These are phyloP conservation scores for Sarocladium strictum DNA, from an alignment of 2,329 filamentous ascomycete species.

Conservation along the genomic window DNA sequence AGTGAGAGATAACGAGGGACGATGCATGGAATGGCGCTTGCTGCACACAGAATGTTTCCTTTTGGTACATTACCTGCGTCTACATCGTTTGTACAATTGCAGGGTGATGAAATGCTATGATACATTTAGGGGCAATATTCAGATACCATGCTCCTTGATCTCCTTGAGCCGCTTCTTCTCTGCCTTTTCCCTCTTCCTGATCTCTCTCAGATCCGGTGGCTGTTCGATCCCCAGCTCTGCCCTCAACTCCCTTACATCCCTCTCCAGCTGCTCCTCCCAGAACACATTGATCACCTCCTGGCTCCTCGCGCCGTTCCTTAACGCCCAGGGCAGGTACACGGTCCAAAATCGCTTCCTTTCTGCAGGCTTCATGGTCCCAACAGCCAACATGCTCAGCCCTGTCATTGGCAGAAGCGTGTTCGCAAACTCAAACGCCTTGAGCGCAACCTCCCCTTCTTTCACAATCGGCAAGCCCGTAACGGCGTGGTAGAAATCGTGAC, in stretches of 20 bases:
- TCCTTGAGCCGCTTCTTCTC: slow-evolving; percentile 61
- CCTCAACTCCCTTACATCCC: slow-evolving; percentile 72
- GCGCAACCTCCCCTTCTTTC: slow-evolving; percentile 92
- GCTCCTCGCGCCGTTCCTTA: slow-evolving; percentile 70
- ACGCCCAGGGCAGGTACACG: slow-evolving; percentile 84
- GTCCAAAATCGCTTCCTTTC: slow-evolving; percentile 70
- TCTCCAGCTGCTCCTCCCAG: slow-evolving; percentile 92
- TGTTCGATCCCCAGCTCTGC: slow-evolving; percentile 74
- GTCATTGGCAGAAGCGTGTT: slow-evolving; percentile 96
- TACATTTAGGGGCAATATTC: neutral
- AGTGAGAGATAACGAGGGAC: neutral
- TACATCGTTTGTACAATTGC: neutral
- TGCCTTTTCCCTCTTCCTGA: slow-evolving; percentile 64
- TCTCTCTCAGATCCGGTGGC: slow-evolving; percentile 77
- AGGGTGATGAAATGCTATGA: neutral
- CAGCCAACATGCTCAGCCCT: slow-evolving; percentile 75
- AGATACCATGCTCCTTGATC: slow-evolving; percentile 15
- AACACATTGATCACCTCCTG: slow-evolving; percentile 92
- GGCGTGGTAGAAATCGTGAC: slow-evolving; percentile 96
- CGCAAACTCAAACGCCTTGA: slow-evolving; percentile 96
- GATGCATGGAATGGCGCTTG: neutral
- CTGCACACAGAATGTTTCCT: neutral
- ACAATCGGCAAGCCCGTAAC: slow-evolving; percentile 85
- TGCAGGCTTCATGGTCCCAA: slow-evolving; percentile 76
- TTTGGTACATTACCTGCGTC: neutral